phyloP scores from a whole-genome alignment of 2,329 filamentous ascomycete genomes.

The Sarocladium kiliense region DNA sequence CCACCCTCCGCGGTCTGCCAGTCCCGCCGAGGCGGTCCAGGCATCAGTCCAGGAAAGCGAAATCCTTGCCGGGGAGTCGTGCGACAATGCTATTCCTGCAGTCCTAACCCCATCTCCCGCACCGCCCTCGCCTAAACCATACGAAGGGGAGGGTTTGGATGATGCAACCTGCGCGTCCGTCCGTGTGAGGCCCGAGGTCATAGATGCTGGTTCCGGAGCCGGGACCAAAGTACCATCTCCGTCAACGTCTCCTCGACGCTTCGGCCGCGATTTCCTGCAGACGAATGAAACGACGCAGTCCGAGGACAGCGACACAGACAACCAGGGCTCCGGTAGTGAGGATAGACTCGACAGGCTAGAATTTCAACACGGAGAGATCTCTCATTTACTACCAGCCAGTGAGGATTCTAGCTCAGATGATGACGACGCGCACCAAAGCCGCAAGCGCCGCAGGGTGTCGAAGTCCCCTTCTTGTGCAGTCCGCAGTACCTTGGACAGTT shows the following conservation, averaged over 20 bases:
- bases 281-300: neutral
- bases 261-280: neutral
- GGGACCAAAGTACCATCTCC: neutral
- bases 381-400: neutral
- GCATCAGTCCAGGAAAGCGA: neutral
- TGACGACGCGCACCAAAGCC: neutral
- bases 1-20: neutral
- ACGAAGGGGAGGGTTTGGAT: neutral
- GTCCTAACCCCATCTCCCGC: neutral
- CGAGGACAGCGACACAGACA: neutral
- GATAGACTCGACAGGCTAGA: neutral
- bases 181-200: neutral
- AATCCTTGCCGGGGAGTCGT: neutral
- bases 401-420: neutral
- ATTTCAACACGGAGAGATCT: neutral
- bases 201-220: neutral
- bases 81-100: neutral
- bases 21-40: neutral
- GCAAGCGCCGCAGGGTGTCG: neutral
- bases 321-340: neutral
- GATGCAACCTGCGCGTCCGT: neutral
- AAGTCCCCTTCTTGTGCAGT: neutral
- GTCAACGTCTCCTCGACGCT: neutral
- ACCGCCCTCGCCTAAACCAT: neutral
- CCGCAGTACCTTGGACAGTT: neutral